A percentile compares a stretch with the other conserved stretches of the same genome.
Evolutionary conservation across 1,284 basidiomycete species (phyloP).

Genomic region (Boletus sp.): DNA sequence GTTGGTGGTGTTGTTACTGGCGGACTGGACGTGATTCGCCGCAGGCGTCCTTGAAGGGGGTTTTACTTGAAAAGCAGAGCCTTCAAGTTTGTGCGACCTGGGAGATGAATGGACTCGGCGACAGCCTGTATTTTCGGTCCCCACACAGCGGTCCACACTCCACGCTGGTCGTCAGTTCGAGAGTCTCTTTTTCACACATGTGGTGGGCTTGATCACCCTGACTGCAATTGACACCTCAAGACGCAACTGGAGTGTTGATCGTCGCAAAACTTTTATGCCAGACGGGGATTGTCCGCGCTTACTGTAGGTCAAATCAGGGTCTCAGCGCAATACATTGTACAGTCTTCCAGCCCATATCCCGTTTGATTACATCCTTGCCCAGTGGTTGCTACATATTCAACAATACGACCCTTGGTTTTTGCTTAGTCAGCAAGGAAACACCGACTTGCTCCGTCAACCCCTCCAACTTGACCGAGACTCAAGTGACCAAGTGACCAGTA

Average conservation of each 20-base stretch:
- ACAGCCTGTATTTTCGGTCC: not conserved
- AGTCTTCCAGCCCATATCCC: too few species aligned
- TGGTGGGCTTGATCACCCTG: too few species aligned
- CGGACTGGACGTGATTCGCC: not conserved
- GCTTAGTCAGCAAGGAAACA: constrained; percentile 31
- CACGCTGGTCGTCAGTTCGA: constrained; percentile 2
- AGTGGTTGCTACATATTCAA: too few species aligned
- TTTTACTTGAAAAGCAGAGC: constrained; percentile 1
- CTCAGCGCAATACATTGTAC: too few species aligned
- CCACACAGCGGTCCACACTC: not conserved
- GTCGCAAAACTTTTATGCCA: too few species aligned
- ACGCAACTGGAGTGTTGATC: too few species aligned
- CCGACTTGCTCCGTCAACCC: constrained; percentile 31
- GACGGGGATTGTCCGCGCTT: too few species aligned
- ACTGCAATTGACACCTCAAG: too few species aligned
- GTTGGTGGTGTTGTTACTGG: not conserved
- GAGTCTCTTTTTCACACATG: constrained; percentile 15
- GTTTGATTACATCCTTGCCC: too few species aligned
- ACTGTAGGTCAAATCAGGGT: too few species aligned
- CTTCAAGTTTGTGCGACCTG: not conserved
- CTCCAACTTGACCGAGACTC: constrained; percentile 14
- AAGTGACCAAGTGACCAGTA: constrained; percentile 6
- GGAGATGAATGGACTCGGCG: not conserved
- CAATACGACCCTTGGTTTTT: too few species aligned
- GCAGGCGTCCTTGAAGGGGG: not conserved